phyloP scores from a whole-genome alignment of 169 alveolate species.

The Plasmodium sp. region DNA sequence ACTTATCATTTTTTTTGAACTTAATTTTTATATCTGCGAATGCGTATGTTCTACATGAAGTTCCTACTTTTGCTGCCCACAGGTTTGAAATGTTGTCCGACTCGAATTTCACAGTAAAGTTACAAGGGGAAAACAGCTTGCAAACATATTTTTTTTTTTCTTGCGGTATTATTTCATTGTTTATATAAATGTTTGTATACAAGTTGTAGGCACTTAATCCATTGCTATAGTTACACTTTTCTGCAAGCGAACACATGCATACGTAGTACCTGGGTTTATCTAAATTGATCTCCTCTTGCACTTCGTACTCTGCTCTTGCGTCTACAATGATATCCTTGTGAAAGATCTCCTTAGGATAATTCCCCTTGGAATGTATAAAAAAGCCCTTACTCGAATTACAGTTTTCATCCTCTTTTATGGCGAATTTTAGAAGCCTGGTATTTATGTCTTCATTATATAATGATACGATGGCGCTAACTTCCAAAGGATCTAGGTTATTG shows the following conservation, averaged over 20 bases:
- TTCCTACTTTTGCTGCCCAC: slow-evolving; percentile 55
- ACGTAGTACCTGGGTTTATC: slow-evolving; percentile 37
- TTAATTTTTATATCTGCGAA: slow-evolving; percentile 13
- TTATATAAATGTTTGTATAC: slow-evolving; percentile 27
- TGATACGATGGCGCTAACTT: slow-evolving; percentile 5
- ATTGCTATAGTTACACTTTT: slow-evolving; percentile 7
- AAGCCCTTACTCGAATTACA: slow-evolving; percentile 39
- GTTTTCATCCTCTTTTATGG: slow-evolving; percentile 45
- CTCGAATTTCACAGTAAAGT: slow-evolving; percentile 26
- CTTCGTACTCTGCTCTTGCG: slow-evolving; percentile 14
- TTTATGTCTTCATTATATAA: slow-evolving; percentile 24
- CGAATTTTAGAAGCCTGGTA: slow-evolving; percentile 42
- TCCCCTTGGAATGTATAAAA: slow-evolving; percentile 2
- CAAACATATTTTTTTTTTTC: slow-evolving; percentile 21
- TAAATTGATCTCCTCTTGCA: not conserved
- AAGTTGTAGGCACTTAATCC: slow-evolving; percentile 2
- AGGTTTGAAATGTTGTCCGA: not conserved
- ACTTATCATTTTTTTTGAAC: not conserved
- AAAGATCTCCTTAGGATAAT: not conserved
- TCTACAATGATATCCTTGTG: slow-evolving; percentile 1
- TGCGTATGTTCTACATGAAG: slow-evolving; percentile 37
- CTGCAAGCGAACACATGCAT: slow-evolving; percentile 62
- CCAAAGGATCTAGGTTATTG: not conserved
- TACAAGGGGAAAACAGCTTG: slow-evolving; percentile 16
- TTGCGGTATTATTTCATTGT: slow-evolving; percentile 7